Evolutionary conservation across 805 yeast genomes (phyloP).

Genomic region (Saccharomycopsis lassenensis): DNA sequence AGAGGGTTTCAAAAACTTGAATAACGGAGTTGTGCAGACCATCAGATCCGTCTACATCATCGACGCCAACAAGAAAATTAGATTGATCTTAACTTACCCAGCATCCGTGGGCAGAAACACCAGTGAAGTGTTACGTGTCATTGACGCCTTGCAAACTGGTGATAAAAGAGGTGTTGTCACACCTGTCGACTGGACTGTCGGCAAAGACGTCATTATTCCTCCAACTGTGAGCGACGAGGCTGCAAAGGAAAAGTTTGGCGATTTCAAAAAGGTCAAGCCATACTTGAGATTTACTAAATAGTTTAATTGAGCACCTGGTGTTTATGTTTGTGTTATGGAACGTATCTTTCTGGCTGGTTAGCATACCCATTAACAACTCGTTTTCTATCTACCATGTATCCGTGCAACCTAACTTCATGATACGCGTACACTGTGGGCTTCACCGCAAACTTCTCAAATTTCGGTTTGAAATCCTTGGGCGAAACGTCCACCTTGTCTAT

Average conservation of each 20-base stretch:
- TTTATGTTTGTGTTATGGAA: no score
- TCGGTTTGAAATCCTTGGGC: neutral
- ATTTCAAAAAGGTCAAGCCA: constrained; percentile 79
- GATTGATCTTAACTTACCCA: constrained; percentile 81
- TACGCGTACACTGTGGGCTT: neutral
- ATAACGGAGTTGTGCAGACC: constrained; percentile 68
- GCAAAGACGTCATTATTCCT: constrained; percentile 88
- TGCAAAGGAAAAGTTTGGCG: constrained; percentile 75
- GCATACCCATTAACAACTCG: neutral
- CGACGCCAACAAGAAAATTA: constrained; percentile 82
- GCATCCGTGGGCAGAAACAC: constrained; percentile 94
- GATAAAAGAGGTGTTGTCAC: constrained; percentile 80
- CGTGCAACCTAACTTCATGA: neutral
- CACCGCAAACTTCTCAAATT: neutral
- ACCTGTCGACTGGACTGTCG: constrained; percentile 84
- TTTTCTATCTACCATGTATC: neutral
- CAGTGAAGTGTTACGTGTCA: constrained; percentile 80
- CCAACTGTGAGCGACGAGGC: constrained; percentile 73
- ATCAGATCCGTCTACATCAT: constrained; percentile 88
- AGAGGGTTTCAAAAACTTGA: constrained; percentile 65
- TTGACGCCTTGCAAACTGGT: constrained; percentile 79
- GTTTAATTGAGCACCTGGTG: neutral
- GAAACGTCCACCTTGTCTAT: no score
- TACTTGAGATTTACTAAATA: constrained; percentile 67
- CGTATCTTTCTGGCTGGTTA: constrained; percentile 1